Evolutionary conservation across 345 rosid species (phyloP).

Genomic region (Salix caprea): DNA sequence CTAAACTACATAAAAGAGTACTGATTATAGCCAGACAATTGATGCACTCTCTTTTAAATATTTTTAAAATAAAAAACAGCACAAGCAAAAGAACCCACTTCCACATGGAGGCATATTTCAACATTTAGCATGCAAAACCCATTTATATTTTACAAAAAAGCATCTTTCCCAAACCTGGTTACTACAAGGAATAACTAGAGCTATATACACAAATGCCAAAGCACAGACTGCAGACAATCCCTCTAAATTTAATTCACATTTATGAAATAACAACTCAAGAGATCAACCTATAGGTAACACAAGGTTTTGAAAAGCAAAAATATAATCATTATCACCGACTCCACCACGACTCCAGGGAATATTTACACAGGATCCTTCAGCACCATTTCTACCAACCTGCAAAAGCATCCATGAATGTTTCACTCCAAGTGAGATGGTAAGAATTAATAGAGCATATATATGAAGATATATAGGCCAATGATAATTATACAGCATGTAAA

Average conservation of each 20-base stretch:
- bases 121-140: too few relatives aligned
- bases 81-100: too few relatives aligned
- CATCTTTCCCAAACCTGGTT: neutral
- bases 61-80: too few relatives aligned
- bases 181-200: neutral
- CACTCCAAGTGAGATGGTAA: neutral
- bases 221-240: slow-evolving; percentile 3
- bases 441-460: neutral
- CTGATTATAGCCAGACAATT: too few relatives aligned
- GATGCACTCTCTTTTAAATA: too few relatives aligned
- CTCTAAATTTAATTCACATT: neutral
- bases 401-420: slow-evolving; percentile 1
- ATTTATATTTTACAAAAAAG: neutral
- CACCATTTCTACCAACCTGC: slow-evolving; percentile 82
- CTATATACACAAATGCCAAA: slow-evolving; percentile 1
- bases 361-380: slow-evolving; percentile 92
- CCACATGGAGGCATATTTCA: too few relatives aligned
- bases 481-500: neutral
- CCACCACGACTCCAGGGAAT: slow-evolving; percentile 97
- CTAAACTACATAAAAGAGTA: too few relatives aligned
- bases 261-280: neutral
- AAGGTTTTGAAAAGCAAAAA: slow-evolving; percentile 81
- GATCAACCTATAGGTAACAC: slow-evolving; percentile 87
- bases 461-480: neutral
- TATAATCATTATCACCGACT: slow-evolving; percentile 89